Evolutionary conservation across 768 basidiomycete genomes (phyloP).

Genomic region (Suillus hirtellus): DNA sequence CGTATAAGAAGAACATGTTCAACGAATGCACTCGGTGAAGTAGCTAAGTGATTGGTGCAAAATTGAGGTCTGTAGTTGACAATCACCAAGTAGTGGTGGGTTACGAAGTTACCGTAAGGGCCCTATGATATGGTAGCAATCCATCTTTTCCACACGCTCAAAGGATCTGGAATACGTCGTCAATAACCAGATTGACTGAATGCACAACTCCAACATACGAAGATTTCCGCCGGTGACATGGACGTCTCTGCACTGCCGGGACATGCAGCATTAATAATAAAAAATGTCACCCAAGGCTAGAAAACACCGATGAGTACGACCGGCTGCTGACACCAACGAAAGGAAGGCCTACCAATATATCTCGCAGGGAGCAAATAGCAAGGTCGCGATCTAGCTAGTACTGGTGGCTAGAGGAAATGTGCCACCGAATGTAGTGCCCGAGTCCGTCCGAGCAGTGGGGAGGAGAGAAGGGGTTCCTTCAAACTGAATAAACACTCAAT

Average conservation of each 20-base stretch:
- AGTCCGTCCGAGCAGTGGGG: too few species aligned
- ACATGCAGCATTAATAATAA: conserved; percentile 57
- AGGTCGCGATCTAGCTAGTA: conserved; percentile 37
- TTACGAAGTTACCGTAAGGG: too few species aligned
- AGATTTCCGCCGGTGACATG: conserved; percentile 49
- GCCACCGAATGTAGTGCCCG: too few species aligned
- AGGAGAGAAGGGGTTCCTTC: too few species aligned
- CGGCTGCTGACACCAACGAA: background rate
- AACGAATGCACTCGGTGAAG: too few species aligned
- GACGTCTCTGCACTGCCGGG: conserved; percentile 32
- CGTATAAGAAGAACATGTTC: too few species aligned
- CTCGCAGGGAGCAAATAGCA: conserved; percentile 75
- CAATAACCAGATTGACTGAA: conserved; percentile 10
- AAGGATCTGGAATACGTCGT: conserved; percentile 48
- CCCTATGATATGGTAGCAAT: too few species aligned
- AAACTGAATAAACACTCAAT: too few species aligned
- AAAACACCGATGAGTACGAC: background rate
- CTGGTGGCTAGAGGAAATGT: too few species aligned
- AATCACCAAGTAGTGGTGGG: too few species aligned
- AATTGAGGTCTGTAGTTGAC: too few species aligned
- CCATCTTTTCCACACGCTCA: background rate
- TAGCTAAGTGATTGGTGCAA: too few species aligned
- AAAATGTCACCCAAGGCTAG: conserved; percentile 91
- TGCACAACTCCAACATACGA: conserved; percentile 50
- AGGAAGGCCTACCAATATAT: conserved; percentile 69